Evolutionary conservation across 345 rosid genomes (phyloP).

Genomic region (Tarenaya hassleriana): DNA sequence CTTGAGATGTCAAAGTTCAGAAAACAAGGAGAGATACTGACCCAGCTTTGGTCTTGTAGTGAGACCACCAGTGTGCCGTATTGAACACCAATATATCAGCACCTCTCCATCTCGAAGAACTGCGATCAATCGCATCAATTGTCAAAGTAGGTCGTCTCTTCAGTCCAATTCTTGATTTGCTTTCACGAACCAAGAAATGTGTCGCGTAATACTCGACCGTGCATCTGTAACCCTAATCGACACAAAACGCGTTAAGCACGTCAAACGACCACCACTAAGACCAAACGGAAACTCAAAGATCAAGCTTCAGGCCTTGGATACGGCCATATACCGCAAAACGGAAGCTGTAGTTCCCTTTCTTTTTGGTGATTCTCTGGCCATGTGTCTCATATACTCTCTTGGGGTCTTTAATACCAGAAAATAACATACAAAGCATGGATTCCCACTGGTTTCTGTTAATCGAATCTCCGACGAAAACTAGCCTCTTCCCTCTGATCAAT

Average conservation of each 20-base stretch:
- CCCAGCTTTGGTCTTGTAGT: conserved; percentile 93
- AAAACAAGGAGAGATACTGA: conserved; percentile 27
- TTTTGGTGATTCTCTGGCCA: conserved; percentile 74
- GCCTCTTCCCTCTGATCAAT: conserved; percentile 73
- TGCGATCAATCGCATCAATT: conserved; percentile 78
- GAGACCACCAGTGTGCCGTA: conserved; percentile 99
- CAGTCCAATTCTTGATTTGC: conserved; percentile 67
- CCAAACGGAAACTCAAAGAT: too few relatives aligned
- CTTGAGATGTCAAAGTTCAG: too few relatives aligned
- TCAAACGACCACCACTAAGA: conserved; percentile 8
- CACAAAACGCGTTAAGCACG: conserved; percentile 9
- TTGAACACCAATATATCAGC: conserved; percentile 86
- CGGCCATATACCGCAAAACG: conserved; percentile 52
- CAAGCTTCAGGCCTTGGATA: too few relatives aligned
- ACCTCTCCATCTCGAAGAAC: conserved; percentile 89
- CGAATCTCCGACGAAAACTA: conserved; percentile 95
- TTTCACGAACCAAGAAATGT: conserved; percentile 83
- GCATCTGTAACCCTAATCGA: conserved; percentile 72
- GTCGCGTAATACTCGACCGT: conserved; percentile 78
- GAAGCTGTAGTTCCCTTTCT: conserved; percentile 81
- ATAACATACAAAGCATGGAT: conserved; percentile 82
- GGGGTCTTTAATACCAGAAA: conserved; percentile 65
- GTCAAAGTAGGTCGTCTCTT: conserved; percentile 67
- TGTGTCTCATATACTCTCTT: conserved; percentile 79
- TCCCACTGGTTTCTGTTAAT: conserved; percentile 97